A percentile compares a stretch with the other conserved stretches of the same genome.
These are phyloP conservation scores for Picocystis salinarum DNA, from an alignment of 139 green algal genomes.

Conservation along the genomic window DNA sequence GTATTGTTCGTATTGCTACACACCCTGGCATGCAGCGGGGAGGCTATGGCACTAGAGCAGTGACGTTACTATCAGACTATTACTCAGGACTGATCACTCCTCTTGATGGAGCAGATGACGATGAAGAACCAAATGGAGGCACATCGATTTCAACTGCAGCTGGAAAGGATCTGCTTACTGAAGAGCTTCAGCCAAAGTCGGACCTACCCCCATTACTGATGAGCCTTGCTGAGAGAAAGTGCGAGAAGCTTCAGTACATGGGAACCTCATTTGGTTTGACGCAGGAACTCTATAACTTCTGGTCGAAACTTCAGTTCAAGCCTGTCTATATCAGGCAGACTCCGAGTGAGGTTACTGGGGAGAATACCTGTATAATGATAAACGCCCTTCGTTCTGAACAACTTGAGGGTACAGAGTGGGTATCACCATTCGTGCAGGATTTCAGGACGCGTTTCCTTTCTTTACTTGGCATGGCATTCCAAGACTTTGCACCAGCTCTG, in stretches of 20 bases:
- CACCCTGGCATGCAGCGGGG: slow-evolving; percentile 70
- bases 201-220: slow-evolving; percentile 75
- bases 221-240: slow-evolving; percentile 42
- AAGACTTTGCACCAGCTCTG: slow-evolving; percentile 35
- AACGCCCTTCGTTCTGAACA: slow-evolving; percentile 40
- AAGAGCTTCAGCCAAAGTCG: slow-evolving; percentile 49
- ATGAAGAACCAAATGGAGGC: slow-evolving; percentile 2
- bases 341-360: slow-evolving; percentile 60
- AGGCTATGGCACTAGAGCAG: slow-evolving; percentile 63
- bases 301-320: slow-evolving; percentile 43
- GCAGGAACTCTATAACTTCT: slow-evolving; percentile 81
- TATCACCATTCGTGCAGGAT: slow-evolving; percentile 11
- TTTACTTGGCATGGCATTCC: slow-evolving; percentile 36
- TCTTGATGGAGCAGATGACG: slow-evolving; percentile 5
- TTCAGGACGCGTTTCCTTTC: slow-evolving; percentile 23
- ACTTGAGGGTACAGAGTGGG: slow-evolving; percentile 25
- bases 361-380: slow-evolving; percentile 84
- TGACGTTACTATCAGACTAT: slow-evolving; percentile 43
- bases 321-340: slow-evolving; percentile 88
- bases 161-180: slow-evolving; percentile 30
- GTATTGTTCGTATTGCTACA: slow-evolving; percentile 85
- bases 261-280: slow-evolving; percentile 83
- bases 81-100: slow-evolving; percentile 32
- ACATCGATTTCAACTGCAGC: no score
- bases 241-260: slow-evolving; percentile 82